Percentiles rank a stretch among this genome's conserved stretches.
Evolutionary conservation across 306 rosid species (phyloP).

Genomic region (Quercus cerris): DNA sequence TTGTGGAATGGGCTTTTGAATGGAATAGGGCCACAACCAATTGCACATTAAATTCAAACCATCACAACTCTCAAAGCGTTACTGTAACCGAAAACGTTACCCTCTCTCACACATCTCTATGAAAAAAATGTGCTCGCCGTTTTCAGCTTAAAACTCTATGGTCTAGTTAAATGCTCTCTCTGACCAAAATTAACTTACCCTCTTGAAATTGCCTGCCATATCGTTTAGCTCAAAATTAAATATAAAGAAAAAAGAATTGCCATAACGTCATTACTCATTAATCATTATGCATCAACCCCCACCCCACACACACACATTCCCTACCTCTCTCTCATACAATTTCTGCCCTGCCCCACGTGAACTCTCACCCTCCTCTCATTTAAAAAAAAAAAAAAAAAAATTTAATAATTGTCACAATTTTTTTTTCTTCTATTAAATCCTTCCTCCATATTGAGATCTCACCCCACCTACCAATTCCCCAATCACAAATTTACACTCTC

Average conservation of each 20-base stretch:
- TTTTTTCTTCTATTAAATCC: too few relatives aligned
- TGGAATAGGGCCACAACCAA: background rate
- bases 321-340: background rate
- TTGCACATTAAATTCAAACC: slow-evolving; percentile 2
- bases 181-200: too few relatives aligned
- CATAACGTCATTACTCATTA: background rate
- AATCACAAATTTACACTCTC: background rate
- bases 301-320: background rate
- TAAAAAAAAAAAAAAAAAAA: too few relatives aligned
- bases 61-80: slow-evolving; percentile 18
- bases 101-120: background rate
- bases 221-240: too few relatives aligned
- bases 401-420: background rate
- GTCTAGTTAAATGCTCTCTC: background rate
- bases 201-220: too few relatives aligned
- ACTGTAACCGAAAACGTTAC: background rate
- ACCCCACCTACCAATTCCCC: background rate
- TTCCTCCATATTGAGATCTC: background rate
- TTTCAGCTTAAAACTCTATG: background rate
- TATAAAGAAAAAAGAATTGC: too few relatives aligned
- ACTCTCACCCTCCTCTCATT: background rate
- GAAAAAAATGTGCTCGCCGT: background rate
- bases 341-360: background rate
- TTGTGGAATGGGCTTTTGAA: too few relatives aligned
- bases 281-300: background rate